Base-by-base conservation (phyloP, 208 protist species). In the Leishmania tropica region DNA sequence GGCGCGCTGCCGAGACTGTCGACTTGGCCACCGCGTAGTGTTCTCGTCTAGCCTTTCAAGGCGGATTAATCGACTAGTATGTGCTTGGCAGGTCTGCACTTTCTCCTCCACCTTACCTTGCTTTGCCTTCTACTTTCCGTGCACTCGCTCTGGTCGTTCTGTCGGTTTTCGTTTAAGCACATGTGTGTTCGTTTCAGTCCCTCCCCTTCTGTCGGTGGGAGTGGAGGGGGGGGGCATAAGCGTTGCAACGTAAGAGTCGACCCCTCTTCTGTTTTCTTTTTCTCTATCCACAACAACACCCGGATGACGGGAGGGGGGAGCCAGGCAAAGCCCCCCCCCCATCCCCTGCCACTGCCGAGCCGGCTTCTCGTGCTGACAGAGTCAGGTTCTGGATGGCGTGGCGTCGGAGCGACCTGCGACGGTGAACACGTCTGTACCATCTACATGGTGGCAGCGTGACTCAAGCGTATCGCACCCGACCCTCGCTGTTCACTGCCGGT, bases 131-230 rank as follows among this genome's bases (percentile, higher is more conserved):
- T 77, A 65, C 73, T 40, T 78, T 75, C 67, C 6, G 65, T 31
- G 76, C 76, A 71, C 53, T 73, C 51, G 75, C 13, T 74, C 31
- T 79, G 64, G 11, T 28, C 21, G 51, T 24, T 60, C 0, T 76
- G 58, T 82, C 71, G 45, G 54, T 81, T 76, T 73, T 83, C 15
- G 8, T 76, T 60, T 62, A 35, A 56, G 70, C 13, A 53, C 47
- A 8, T 24, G 45, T 28, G 40, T 47, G 37, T 81, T 83, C 40
- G 21, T 78, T 83, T 78, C 35, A 58, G 11, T 75, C 40, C 67
- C 42, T 51, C 70, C 40, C 70, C 70, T 7, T 74, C 70, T 24
- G 28, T 19, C 13, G 42, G 28, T 74, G 24, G 70, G 24, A 74
- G 68, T 1, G 68, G 28, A 3, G 2, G 40, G 21, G 42, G 0